Conservation (phyloP, 345 rosid species). For the Eucalyptus grandis region DNA sequence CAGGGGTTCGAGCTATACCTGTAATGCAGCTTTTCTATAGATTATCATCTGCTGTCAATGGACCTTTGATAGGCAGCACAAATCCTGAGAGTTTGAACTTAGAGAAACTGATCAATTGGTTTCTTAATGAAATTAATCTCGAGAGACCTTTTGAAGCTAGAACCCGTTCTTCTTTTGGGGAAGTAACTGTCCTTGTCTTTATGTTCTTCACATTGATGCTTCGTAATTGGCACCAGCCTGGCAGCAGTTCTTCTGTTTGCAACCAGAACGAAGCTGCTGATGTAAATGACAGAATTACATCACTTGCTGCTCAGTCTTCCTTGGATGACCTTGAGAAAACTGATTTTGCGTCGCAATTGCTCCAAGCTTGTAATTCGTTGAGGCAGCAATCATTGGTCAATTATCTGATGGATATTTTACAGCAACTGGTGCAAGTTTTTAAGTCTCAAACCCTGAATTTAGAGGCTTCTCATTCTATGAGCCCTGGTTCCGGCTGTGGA, state of each 20-base stretch:
- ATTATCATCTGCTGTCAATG: constrained; percentile 91
- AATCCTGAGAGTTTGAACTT: constrained; percentile 75
- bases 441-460: constrained; percentile 54
- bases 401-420: constrained; percentile 93
- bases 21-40: constrained; percentile 94
- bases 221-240: constrained; percentile 99
- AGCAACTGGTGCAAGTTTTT: constrained; percentile 78
- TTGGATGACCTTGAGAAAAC: constrained; percentile 68
- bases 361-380: constrained; percentile 71
- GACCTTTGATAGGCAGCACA: constrained; percentile 87
- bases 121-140: constrained; percentile 74
- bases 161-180: constrained; percentile 73
- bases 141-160: constrained; percentile 56
- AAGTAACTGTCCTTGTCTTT: constrained; percentile 83
- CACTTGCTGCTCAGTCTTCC: constrained; percentile 41
- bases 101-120: constrained; percentile 85
- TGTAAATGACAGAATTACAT: constrained; percentile 45
- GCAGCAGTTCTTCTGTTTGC: constrained; percentile 43
- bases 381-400: constrained; percentile 81
- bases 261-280: constrained; percentile 43
- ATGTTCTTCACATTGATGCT: constrained; percentile 99
- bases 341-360: constrained; percentile 75
- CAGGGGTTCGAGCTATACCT: constrained; percentile 85
- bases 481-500: constrained; percentile 90
- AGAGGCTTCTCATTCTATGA: constrained; percentile 50